A percentile compares a stretch with the other conserved stretches of the same genome.
Evolutionary conservation across 1,284 basidiomycete species (phyloP).

Genomic region (Paramarasmius palmivorus): DNA sequence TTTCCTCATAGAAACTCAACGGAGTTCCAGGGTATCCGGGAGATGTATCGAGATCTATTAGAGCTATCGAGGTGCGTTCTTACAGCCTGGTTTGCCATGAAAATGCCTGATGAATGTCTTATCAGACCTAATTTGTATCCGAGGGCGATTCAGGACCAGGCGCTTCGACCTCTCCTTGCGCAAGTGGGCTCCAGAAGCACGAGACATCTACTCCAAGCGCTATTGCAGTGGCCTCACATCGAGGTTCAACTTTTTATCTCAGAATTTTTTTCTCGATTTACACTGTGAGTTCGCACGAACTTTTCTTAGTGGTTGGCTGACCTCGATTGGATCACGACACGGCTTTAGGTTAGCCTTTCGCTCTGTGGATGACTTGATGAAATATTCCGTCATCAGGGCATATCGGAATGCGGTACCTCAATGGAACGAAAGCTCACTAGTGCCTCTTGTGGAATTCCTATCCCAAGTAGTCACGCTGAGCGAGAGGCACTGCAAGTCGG

Average conservation of each 20-base stretch:
- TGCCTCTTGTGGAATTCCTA: slow-evolving; percentile 9
- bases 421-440: neutral
- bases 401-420: neutral
- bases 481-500: neutral
- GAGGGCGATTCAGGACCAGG: slow-evolving; percentile 1
- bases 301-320: too few relatives aligned
- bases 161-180: slow-evolving; percentile 1
- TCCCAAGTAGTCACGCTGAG: neutral
- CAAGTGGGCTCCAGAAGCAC: slow-evolving; percentile 9
- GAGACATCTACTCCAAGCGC: neutral
- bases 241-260: slow-evolving; percentile 5
- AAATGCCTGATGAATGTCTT: too few relatives aligned
- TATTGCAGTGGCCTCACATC: slow-evolving; percentile 1
- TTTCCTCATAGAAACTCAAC: slow-evolving; percentile 6
- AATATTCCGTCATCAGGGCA: neutral
- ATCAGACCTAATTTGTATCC: slow-evolving; percentile 11
- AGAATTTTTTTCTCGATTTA: slow-evolving; percentile 5
- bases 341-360: neutral
- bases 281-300: too few relatives aligned
- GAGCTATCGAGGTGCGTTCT: slow-evolving; percentile 11
- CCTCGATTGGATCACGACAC: too few relatives aligned
- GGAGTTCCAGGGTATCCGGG: neutral
- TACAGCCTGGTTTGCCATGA: too few relatives aligned
- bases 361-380: neutral
- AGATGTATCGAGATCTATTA: slow-evolving; percentile 9